Percentiles rank a stretch among this genome's conserved stretches.
phyloP scores from a whole-genome alignment of 768 basidiomycete species.

The Leccinellum luteum region DNA sequence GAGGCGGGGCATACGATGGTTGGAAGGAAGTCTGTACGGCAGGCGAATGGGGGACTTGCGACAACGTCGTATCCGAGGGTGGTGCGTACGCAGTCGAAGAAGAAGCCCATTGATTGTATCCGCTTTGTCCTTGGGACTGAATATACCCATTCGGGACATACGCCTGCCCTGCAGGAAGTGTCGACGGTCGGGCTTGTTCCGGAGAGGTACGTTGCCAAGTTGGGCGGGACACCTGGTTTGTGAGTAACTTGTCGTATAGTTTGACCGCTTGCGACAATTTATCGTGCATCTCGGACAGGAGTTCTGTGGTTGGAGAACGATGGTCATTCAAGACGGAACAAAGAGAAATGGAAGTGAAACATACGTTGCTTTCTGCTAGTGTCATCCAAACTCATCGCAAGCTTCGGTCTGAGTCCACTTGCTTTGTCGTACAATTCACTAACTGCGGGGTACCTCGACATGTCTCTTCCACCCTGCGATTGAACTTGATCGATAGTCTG shows the following conservation, averaged over 20 bases:
- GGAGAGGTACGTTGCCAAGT: slow-evolving; percentile 48
- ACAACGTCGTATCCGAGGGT: slow-evolving; percentile 12
- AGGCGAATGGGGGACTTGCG: slow-evolving; percentile 29
- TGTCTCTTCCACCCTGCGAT: slow-evolving; percentile 71
- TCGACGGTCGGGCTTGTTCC: slow-evolving; percentile 18
- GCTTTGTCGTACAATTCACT: slow-evolving; percentile 85
- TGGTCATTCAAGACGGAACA: neutral
- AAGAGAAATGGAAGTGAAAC: slow-evolving; percentile 24
- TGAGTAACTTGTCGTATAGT: slow-evolving; percentile 85
- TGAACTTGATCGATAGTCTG: slow-evolving; percentile 87
- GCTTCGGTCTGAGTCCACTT: slow-evolving; percentile 70
- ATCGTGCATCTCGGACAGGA: slow-evolving; percentile 91
- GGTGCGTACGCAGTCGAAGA: slow-evolving; percentile 21
- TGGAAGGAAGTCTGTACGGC: slow-evolving; percentile 29
- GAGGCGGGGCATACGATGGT: slow-evolving; percentile 26
- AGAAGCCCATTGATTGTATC: slow-evolving; percentile 35
- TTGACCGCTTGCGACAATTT: slow-evolving; percentile 91
- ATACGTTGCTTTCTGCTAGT: slow-evolving; percentile 81
- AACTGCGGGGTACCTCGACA: slow-evolving; percentile 80
- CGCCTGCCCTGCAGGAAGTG: slow-evolving; percentile 27
- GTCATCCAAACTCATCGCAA: slow-evolving; percentile 83
- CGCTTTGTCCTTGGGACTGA: slow-evolving; percentile 22
- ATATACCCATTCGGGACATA: slow-evolving; percentile 32
- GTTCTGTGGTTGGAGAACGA: slow-evolving; percentile 45
- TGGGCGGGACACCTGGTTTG: slow-evolving; percentile 75